Percentiles rank a stretch among this genome's conserved stretches.
Evolutionary conservation across 345 rosid species (phyloP).

Genomic region (Eucalyptus globulus): DNA sequence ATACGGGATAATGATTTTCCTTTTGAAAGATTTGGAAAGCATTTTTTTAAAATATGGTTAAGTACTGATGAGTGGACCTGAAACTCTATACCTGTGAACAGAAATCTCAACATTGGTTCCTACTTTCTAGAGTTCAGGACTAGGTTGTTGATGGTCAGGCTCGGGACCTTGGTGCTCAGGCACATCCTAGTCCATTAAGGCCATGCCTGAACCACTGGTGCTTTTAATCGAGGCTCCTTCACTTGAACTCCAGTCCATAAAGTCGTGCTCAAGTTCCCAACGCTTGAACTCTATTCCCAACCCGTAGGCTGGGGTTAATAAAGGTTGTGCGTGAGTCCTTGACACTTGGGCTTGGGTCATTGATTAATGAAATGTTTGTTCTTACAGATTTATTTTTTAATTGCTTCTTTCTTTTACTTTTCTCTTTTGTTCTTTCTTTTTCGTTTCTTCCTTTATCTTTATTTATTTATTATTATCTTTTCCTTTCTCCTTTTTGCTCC

Average conservation of each 20-base stretch:
- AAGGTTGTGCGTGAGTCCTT: not conserved
- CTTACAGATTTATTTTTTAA: too few species aligned
- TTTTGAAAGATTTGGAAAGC: too few species aligned
- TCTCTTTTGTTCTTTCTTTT: too few species aligned
- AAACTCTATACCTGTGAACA: too few species aligned
- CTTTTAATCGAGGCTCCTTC: not conserved
- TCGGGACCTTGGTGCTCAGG: not conserved
- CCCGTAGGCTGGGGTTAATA: not conserved
- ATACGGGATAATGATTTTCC: rapidly evolving
- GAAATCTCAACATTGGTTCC: not conserved
- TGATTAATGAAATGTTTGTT: too few species aligned
- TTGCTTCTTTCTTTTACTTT: too few species aligned
- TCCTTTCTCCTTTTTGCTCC: not conserved
- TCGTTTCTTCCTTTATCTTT: too few species aligned
- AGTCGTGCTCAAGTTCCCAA: not conserved
- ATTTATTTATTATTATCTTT: too few species aligned
- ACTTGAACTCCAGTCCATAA: not conserved
- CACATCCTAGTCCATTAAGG: not conserved
- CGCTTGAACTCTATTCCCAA: not conserved
- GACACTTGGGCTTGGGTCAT: not conserved
- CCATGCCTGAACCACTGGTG: rapidly evolving
- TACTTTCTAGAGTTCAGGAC: not conserved
- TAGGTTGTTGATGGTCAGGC: not conserved
- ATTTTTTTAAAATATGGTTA: rapidly evolving
- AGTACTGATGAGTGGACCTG: rapidly evolving